These are phyloP conservation scores for Colletotrichum sp. DNA, from an alignment of 2,329 filamentous ascomycete genomes.

Conservation along the genomic window DNA sequence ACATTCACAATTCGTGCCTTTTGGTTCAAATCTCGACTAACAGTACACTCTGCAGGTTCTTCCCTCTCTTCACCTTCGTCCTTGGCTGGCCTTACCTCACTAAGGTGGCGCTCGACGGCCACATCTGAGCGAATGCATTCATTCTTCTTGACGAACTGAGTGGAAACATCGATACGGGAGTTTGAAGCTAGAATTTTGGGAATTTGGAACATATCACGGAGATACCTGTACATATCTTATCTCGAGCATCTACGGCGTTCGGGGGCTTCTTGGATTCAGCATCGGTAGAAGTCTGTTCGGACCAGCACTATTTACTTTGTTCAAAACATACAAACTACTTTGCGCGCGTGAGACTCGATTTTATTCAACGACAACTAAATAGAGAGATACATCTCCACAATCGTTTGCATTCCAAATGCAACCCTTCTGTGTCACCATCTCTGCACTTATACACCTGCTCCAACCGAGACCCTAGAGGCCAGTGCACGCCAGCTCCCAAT, in stretches of 20 bases:
- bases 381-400: background rate
- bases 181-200: background rate
- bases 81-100: slow-evolving; percentile 22
- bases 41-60: background rate
- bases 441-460: background rate
- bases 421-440: background rate
- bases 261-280: background rate
- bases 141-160: background rate
- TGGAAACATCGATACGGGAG: background rate
- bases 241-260: slow-evolving; percentile 9
- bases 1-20: background rate
- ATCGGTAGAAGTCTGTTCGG: slow-evolving; percentile 4
- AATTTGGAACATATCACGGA: background rate
- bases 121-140: background rate
- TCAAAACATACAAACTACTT: background rate
- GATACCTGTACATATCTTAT: slow-evolving; percentile 18
- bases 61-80: background rate
- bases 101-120: slow-evolving; percentile 3
- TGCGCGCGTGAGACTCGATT: background rate
- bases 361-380: background rate
- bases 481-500: slow-evolving; percentile 6
- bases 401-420: background rate
- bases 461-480: slow-evolving; percentile 4
- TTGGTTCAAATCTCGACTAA: background rate
- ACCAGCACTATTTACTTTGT: slow-evolving; percentile 15